phyloP scores from a whole-genome alignment of 495 filamentous ascomycete species.

The Hyaloscypha variabilis region DNA sequence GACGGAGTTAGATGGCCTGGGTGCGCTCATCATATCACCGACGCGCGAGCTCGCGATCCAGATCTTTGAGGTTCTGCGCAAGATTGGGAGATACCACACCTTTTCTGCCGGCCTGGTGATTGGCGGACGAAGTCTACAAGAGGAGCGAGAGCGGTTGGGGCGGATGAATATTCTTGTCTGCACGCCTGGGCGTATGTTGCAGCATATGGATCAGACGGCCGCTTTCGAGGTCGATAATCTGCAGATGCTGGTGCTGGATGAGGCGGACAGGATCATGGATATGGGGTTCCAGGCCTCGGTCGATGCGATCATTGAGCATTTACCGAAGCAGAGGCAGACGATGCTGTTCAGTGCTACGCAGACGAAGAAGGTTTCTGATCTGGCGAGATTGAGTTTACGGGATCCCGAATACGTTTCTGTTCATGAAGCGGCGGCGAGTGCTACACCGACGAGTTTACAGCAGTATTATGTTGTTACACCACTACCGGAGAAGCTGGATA shows the following conservation, averaged over 20 bases:
- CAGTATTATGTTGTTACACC: slow-evolving; percentile 91
- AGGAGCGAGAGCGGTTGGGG: slow-evolving; percentile 83
- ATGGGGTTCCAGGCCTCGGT: slow-evolving; percentile 94
- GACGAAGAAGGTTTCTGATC: slow-evolving; percentile 88
- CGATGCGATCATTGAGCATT: slow-evolving; percentile 91
- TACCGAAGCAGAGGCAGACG: slow-evolving; percentile 86
- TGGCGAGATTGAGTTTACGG: slow-evolving; percentile 83
- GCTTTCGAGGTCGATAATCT: slow-evolving; percentile 87
- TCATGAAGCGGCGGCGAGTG: slow-evolving; percentile 78
- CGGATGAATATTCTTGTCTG: slow-evolving; percentile 98
- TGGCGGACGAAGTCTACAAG: slow-evolving; percentile 87
- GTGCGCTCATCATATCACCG: slow-evolving; percentile 90
- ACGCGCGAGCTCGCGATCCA: slow-evolving; percentile 95
- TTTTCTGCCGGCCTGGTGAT: slow-evolving; percentile 95
- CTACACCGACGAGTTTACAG: slow-evolving; percentile 82
- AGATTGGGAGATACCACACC: slow-evolving; percentile 84
- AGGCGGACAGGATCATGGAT: slow-evolving; percentile 96
- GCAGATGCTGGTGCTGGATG: slow-evolving; percentile 91
- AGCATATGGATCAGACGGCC: slow-evolving; percentile 94
- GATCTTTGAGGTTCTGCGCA: slow-evolving; percentile 94
- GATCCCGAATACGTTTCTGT: slow-evolving; percentile 95
- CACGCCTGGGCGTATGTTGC: slow-evolving; percentile 91
- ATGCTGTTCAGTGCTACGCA: slow-evolving; percentile 96
- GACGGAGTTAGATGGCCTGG: slow-evolving; percentile 88
- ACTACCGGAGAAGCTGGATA: slow-evolving; percentile 84